These are phyloP conservation scores for Cercospora zeae-maydis DNA, from an alignment of 2,329 filamentous ascomycete species.

Conservation along the genomic window DNA sequence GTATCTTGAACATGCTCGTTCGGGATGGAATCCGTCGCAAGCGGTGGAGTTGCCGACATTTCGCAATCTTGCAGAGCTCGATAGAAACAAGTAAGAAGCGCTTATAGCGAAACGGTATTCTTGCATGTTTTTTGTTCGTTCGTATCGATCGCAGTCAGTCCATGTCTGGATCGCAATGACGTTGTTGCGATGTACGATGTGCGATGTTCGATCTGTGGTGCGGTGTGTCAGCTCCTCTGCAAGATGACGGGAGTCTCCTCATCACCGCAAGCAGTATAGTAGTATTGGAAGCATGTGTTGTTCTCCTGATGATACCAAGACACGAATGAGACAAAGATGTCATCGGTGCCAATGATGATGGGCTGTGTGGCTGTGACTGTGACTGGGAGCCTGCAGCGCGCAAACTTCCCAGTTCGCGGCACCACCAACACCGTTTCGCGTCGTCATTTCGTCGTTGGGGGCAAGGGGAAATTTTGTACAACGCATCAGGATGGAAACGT, in stretches of 20 bases:
- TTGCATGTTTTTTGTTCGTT: not conserved
- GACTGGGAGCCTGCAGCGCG: not conserved
- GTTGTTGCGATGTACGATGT: not conserved
- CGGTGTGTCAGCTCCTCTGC: not conserved
- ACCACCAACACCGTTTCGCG: too few species aligned
- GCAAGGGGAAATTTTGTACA: not conserved
- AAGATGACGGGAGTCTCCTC: not conserved
- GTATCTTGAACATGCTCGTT: not conserved
- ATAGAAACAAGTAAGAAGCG: not conserved
- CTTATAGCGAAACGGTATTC: not conserved
- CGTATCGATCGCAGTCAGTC: not conserved
- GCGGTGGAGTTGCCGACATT: slow-evolving; percentile 1
- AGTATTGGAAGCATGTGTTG: not conserved
- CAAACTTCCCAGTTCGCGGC: not conserved
- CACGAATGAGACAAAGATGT: slow-evolving; percentile 1
- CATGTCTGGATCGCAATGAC: not conserved
- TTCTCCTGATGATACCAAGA: not conserved
- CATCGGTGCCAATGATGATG: not conserved
- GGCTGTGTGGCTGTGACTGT: not conserved
- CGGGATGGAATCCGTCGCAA: not conserved
- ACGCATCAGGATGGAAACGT: not conserved
- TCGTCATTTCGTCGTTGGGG: too few species aligned
- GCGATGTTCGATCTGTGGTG: not conserved
- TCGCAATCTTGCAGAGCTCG: slow-evolving; percentile 6
- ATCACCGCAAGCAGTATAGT: not conserved